Evolutionary conservation across 495 filamentous ascomycete species (phyloP).

Genomic region (Barbatosphaeria neglecta): DNA sequence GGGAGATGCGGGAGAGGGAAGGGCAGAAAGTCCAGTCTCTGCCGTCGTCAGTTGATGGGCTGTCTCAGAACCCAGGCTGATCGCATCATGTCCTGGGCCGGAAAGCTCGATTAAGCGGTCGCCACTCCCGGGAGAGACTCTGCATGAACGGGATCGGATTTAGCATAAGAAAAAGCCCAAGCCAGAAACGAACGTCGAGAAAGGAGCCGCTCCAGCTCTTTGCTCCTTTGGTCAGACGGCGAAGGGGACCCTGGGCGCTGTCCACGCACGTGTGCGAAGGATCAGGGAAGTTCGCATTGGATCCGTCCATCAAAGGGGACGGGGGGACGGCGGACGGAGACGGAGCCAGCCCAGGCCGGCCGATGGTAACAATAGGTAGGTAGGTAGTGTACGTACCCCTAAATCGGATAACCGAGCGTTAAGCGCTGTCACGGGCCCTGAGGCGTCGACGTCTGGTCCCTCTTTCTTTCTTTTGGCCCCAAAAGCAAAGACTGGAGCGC

Average conservation of each 20-base stretch:
- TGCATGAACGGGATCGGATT: conserved; percentile 16
- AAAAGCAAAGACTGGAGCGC: no score
- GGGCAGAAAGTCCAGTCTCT: no score
- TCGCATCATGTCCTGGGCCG: conserved; percentile 26
- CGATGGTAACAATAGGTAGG: no score
- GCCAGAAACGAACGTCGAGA: background rate
- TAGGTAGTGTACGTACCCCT: no score
- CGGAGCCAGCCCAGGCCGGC: no score
- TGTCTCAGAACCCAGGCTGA: conserved; percentile 25
- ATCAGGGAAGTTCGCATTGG: background rate
- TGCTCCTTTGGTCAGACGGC: background rate
- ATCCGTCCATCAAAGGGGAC: background rate
- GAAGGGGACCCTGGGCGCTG: background rate
- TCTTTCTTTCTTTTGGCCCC: no score
- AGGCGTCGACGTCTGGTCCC: no score
- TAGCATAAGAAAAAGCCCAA: conserved; percentile 13
- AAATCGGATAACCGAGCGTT: no score
- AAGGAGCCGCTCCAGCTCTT: background rate
- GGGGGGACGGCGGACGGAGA: background rate
- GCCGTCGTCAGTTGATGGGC: conserved; percentile 23
- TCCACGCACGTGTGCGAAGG: background rate
- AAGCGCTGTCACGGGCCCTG: no score
- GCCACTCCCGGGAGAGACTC: conserved; percentile 11
- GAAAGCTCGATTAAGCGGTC: conserved; percentile 5
- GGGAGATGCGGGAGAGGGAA: conserved; percentile 6